phyloP scores from a whole-genome alignment of 208 protist genomes.

The Leishmania guyanensis region DNA sequence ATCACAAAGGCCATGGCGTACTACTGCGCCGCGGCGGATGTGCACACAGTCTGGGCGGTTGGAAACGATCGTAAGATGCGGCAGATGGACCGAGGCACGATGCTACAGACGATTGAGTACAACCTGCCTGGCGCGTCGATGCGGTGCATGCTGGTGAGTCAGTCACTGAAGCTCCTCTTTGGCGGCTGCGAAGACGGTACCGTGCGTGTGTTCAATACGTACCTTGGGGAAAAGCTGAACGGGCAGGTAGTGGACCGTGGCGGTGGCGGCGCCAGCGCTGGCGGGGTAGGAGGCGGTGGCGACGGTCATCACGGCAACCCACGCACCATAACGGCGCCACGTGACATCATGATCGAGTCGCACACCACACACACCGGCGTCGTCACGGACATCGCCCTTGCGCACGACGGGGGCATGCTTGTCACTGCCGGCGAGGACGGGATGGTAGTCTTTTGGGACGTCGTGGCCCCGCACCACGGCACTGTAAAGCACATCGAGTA shows the following conservation, averaged over 20 bases:
- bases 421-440: conserved; percentile 95
- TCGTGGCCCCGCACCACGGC: conserved; percentile 89
- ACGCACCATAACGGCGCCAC: conserved; percentile 16
- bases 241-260: conserved; percentile 37
- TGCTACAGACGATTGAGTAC: conserved; percentile 69
- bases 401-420: conserved; percentile 93
- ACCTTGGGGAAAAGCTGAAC: conserved; percentile 80
- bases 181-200: conserved; percentile 92
- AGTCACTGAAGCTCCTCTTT: conserved; percentile 93
- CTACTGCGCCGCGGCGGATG: conserved; percentile 84
- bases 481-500: conserved; percentile 80
- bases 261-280: background rate
- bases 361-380: conserved; percentile 82
- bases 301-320: conserved; percentile 13
- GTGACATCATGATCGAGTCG: conserved; percentile 84
- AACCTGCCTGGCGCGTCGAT: conserved; percentile 78
- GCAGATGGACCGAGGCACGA: conserved; percentile 78
- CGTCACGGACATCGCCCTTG: conserved; percentile 86
- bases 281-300: conserved; percentile 1
- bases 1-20: conserved; percentile 94
- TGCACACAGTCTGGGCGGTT: conserved; percentile 90
- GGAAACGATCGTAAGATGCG: conserved; percentile 94
- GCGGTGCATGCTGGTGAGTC: conserved; percentile 85
- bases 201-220: conserved; percentile 91
- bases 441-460: conserved; percentile 89